Base-by-base conservation (phyloP, 169 alveolate genomes). In the Toxoplasma gondii region DNA sequence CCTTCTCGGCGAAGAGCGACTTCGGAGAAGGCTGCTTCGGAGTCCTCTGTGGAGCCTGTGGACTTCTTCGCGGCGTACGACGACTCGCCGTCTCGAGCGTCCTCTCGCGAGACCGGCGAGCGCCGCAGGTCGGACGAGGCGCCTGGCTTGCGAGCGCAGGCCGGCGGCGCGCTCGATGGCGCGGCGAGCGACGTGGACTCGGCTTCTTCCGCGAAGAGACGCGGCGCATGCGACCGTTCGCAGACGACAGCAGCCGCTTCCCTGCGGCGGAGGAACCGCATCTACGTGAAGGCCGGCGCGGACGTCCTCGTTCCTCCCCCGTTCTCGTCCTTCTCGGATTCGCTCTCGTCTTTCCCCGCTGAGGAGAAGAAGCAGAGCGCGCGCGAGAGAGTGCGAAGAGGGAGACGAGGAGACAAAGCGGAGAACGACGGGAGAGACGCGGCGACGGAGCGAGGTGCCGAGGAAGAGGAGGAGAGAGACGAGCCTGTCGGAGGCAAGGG, bases 231-330 rank as follows among this genome's bases (percentile, higher is more conserved):
- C 67, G 67, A 19, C 67, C 67, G 27, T 9, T 12, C 67, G 67
- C 9, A 53, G 67, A 16, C 74, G 31, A 64, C 74, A 1, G n/a
- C 9, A n/a, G 90, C 67, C 38, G 67, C n/a, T 7, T 1, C 67
- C 5, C 69, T 82, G 38, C 58, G 90, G 24, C 54, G 90, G 19
- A 82, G 27, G 39, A 22, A 82, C 64, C 53, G 67, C 1, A 82
- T 82, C 36, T 43, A 82, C 64, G 64, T 82, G 69, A 82, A 82
- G 90, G 90, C 90, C 1, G 90, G 67, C 41, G 67, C n/a, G 24
- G 64, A 38, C 36, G 34, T 82, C 24, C 54, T 43, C 34, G 24
- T 82, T 22, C 90, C 90, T 1, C 54, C 54, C 41, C 90, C 90
- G 38, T 82, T 82, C 36, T 22, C 34, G 4, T 41, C 69, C 24